Conservation (phyloP, 2,329 filamentous ascomycete species). For the Alternaria longipes region DNA sequence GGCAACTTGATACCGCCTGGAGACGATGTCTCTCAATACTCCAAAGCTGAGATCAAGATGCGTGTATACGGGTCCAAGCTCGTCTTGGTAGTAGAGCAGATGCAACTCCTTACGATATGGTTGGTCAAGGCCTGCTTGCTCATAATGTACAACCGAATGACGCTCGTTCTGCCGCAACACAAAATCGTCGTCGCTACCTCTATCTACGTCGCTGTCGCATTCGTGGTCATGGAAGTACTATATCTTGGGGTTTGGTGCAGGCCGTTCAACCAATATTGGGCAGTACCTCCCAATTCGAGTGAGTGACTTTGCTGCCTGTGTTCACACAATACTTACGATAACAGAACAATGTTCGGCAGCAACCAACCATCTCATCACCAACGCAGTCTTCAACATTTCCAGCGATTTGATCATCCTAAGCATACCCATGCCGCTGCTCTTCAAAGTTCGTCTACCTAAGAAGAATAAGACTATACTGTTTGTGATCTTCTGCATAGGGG, state of each 20-base stretch:
- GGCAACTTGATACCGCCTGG: conserved; percentile 48
- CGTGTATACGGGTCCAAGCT: conserved; percentile 65
- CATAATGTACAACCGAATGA: conserved; percentile 63
- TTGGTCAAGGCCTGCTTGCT: conserved; percentile 63
- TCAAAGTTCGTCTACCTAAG: conserved; percentile 54
- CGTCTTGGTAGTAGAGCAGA: conserved; percentile 63
- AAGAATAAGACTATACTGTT: conserved; percentile 64
- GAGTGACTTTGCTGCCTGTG: conserved; percentile 3
- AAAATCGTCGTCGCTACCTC: conserved; percentile 54
- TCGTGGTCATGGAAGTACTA: conserved; percentile 58
- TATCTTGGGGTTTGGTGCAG: conserved; percentile 66
- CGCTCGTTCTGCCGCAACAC: conserved; percentile 44
- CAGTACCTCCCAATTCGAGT: conserved; percentile 54
- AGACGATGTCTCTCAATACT: conserved; percentile 42
- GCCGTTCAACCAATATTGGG: conserved; percentile 63
- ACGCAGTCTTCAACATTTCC: conserved; percentile 56
- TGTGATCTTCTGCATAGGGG: conserved; percentile 65
- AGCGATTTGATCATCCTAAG: conserved; percentile 58
- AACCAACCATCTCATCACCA: conserved; percentile 53
- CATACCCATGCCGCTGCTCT: conserved; percentile 58
- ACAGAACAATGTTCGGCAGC: conserved; percentile 55
- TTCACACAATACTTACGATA: conserved; percentile 6
- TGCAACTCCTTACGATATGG: conserved; percentile 62
- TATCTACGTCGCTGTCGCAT: conserved; percentile 57
- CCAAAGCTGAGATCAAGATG: conserved; percentile 49